These are phyloP conservation scores for Pleurotus tuber-regium DNA, from an alignment of 768 basidiomycete genomes.

Conservation along the genomic window DNA sequence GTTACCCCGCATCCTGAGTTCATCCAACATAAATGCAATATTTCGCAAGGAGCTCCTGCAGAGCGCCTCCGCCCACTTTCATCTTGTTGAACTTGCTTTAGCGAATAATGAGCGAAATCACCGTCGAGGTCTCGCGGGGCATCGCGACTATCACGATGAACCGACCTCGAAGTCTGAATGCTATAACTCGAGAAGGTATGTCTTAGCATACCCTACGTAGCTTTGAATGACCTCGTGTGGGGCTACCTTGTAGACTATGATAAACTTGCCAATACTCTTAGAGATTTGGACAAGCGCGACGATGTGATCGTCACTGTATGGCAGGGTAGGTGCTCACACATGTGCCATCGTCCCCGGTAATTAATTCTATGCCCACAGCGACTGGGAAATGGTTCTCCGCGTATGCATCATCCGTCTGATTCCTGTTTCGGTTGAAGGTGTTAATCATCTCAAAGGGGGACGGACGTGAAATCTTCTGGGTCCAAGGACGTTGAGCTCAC, in stretches of 20 bases:
- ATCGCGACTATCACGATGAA: conserved; percentile 73
- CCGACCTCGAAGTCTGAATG: conserved; percentile 57
- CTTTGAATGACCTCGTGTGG: not conserved
- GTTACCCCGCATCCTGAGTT: not conserved
- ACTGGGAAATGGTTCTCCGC: conserved; percentile 74
- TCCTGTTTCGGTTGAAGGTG: too few relatives aligned
- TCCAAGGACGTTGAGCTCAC: conserved; percentile 14
- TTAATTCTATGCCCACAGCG: conserved; percentile 31
- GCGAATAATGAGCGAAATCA: conserved; percentile 40
- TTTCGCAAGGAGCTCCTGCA: not conserved
- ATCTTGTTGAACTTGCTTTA: not conserved
- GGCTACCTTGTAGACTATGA: conserved; percentile 75
- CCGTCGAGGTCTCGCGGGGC: conserved; percentile 46
- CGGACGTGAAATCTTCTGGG: conserved; percentile 44
- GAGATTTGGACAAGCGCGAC: conserved; percentile 54
- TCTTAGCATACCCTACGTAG: too few relatives aligned
- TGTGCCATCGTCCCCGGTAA: not conserved
- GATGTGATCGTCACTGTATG: conserved; percentile 67
- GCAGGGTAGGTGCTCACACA: conserved; percentile 45
- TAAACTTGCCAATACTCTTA: conserved; percentile 52
- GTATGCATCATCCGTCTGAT: conserved; percentile 38
- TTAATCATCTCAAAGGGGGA: conserved; percentile 53
- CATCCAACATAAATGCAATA: not conserved
- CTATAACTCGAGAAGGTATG: conserved; percentile 51
- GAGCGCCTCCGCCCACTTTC: not conserved